Base-by-base conservation (phyloP, 345 rosid genomes). In the Noccaea bulbosa region DNA sequence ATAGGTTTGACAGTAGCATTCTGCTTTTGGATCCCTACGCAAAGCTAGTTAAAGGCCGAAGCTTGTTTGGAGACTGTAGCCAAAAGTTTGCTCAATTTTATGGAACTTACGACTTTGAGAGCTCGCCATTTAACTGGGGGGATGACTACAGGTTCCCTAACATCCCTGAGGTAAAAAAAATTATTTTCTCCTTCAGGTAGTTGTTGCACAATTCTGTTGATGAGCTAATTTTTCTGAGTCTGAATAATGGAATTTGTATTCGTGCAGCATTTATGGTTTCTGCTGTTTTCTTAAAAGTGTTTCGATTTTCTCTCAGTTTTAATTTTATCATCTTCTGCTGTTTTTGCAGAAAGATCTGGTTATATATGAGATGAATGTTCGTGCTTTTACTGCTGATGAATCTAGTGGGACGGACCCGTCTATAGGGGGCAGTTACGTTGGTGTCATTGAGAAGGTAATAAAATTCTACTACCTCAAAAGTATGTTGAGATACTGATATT, bases 301-400 rank as follows among this genome's bases (percentile, higher is more conserved):
- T 17, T 22, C n/a, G 4, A 16, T 11, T 47, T 44, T 16, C 11
- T 41, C 20, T 41, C 30, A 35, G 2, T 7, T 40, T 14, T 14
- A 1, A 0, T 27, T 40, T 63, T 44, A 41, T 50, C 51, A 34
- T 52, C n/a, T 69, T 11, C 33, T 62, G 7, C 33, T 74, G 63
- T 59, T 75, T 75, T 79, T 83, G 80, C 91, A 89, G 98, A 83
- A 83, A 77, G 97, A 93, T 80, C 97, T 93, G 79, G 88, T 89
- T 72, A 76, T 91, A 68, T 93, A 93, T 81, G 98, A 93, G 83
- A 93, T 86, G 91, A 93, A 86, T 79, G 92, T 93, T 40, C 96
- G 98, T 63, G 97, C 97, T 83, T 91, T 89, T 80, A 91, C 97
- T 62, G 85, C 78, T 77, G 96, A 91, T 68, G 82, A 91, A 70